Evolutionary conservation across 1,139 yeast species (phyloP), one percentile per base, ranked within the genome.

Genomic region (Maudiozyma humilis): DNA sequence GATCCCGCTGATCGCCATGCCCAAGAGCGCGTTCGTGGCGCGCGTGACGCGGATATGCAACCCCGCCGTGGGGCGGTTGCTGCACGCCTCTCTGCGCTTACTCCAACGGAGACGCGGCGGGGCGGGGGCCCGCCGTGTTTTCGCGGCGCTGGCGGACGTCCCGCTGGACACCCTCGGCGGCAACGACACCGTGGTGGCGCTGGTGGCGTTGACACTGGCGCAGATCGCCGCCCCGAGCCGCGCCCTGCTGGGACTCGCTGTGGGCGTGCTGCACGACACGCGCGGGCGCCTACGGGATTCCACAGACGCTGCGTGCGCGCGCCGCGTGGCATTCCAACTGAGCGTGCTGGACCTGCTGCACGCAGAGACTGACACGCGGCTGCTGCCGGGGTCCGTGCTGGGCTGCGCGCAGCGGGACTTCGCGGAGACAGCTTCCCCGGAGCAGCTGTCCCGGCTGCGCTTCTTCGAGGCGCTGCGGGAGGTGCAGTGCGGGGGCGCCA

Each of bases 191-290:
- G 10, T 23, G 6, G 27, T 23, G 8, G 27, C 10, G 27, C 10
- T 23, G 27, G 27, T 23, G 27, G 27, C 27, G n/a, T 30, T 41
- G 18, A 7, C 32, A 6, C 17, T 41, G 7, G n/a, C 18, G 3
- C 38, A 30, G n/a, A 15, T 23, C 12, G 13, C 32, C 3, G 12
- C 32, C 12, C 32, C 27, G 13, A 36, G 32, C 3, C 15, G 27
- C 7, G 19, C 31, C 4, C n/a, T 16, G 17, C 32, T 36, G 14
- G 36, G 36, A 1, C 23, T 41, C 15, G 10, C 30, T 4, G 13
- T 36, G 3, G 43, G 43, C 17, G 36, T 41, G 23, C 36, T 18
- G 25, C 20, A 32, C 16, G 43, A 41, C 17, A 4, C 17, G n/a
- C 6, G 16, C 3, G 19, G 14, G 4, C 19, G 15, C 3, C 2